Evolutionary conservation across 208 protist species (phyloP), one percentile per base, ranked within the genome.

Genomic region (Crithidia bombi): DNA sequence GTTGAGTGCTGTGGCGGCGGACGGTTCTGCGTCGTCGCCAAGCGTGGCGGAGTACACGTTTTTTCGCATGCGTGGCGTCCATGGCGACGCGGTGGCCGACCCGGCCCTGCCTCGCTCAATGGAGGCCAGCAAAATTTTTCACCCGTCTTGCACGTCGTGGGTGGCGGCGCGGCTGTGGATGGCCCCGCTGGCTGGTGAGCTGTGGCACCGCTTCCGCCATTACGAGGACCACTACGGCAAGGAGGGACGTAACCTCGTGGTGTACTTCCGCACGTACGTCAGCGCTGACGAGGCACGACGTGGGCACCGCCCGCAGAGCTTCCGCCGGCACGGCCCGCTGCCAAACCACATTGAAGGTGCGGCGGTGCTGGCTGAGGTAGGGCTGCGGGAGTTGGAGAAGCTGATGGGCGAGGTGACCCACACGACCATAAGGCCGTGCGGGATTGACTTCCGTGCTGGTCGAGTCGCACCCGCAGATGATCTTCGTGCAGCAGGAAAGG

Each of bases 61-160:
- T 50, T 83, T 62, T 39, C 72, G 85, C 54, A 26, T 93, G 2
- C 80, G 89, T 9, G 83, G 89, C 47, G 70, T 85, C 33, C 79
- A 73, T 14, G 63, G 69, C 23, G 80, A 82, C 36, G 38, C 43
- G 28, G 81, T 96, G 38, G 41, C 38, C 30, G 71, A 86, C 49
- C 78, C 63, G 12, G 66, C 74, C 23, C 52, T 86, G 35, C 55
- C 84, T 33, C 83, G 83, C 35, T 73, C 73, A 12, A 65, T 96
- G 33, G 82, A 76, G 68, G 83, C 86, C 15, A 82, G 74, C 41
- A 96, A 96, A 63, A 67, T 72, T 14, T 93, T 96, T 55, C 69
- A 68, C 35, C 81, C 86, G 14, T 46, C 57, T 21, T 77, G 81
- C 15, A 54, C 19, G 28, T 75, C 76, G 33, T 36, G 68, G 55